Evolutionary conservation across 768 basidiomycete genomes (phyloP).

Genomic region (Chalciporus sphaerocephalus): DNA sequence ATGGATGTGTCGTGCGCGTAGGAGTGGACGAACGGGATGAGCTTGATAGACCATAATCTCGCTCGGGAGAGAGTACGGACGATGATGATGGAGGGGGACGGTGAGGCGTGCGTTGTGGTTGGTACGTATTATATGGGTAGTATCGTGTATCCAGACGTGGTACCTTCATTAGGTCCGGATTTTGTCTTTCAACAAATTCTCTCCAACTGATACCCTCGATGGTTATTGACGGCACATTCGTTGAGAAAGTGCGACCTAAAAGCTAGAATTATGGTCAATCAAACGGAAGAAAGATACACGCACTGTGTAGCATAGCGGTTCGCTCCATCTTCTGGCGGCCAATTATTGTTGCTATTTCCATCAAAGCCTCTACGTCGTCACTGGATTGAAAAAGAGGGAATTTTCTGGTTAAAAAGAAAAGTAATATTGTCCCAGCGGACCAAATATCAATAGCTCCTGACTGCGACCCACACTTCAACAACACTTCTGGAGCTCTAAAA

Average conservation of each 20-base stretch:
- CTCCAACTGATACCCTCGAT: constrained; percentile 65
- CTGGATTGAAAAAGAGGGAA: constrained; percentile 93
- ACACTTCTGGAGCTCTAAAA: constrained; percentile 93
- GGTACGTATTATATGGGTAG: constrained; percentile 45
- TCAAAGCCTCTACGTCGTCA: constrained; percentile 91
- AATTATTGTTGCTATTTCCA: constrained; percentile 89
- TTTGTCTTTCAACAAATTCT: constrained; percentile 71
- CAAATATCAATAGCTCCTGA: constrained; percentile 97
- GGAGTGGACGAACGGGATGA: constrained; percentile 23
- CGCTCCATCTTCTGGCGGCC: constrained; percentile 81
- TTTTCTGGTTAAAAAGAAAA: constrained; percentile 88
- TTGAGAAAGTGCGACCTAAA: constrained; percentile 80
- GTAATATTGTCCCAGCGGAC: constrained; percentile 88
- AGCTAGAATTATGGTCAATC: constrained; percentile 4
- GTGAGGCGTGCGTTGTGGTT: constrained; percentile 25
- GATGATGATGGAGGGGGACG: constrained; percentile 33
- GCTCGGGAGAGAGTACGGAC: constrained; percentile 26
- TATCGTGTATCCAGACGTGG: constrained; percentile 46
- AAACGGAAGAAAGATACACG: constrained; percentile 23
- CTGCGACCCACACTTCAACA: constrained; percentile 92
- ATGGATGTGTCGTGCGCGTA: constrained; percentile 11
- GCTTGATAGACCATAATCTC: constrained; percentile 10
- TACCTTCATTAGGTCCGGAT: constrained; percentile 61
- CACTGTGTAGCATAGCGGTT: constrained; percentile 85
- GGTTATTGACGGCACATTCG: constrained; percentile 82